These are phyloP conservation scores for Solanum okadae DNA, from an alignment of 257 asterid species.

Conservation along the genomic window DNA sequence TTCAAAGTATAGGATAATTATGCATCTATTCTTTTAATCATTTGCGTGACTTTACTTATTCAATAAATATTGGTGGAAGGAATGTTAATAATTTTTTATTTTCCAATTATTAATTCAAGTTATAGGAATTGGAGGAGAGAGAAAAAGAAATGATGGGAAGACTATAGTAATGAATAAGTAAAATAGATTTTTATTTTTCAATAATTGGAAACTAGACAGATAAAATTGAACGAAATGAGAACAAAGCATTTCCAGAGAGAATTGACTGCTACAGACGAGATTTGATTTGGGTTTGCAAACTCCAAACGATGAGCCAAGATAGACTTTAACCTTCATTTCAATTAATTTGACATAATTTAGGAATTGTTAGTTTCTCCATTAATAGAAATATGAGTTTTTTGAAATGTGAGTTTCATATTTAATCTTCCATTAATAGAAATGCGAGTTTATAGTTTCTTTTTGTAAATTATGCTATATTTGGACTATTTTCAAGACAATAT, in stretches of 20 bases:
- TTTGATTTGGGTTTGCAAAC: background rate
- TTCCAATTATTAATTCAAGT: background rate
- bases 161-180: no score
- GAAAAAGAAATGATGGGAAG: background rate
- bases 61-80: background rate
- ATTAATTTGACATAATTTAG: background rate
- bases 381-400: no score
- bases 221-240: no score
- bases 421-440: background rate
- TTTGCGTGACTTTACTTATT: background rate
- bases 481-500: background rate
- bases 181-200: no score
- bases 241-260: background rate
- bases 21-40: background rate
- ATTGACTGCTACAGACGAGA: background rate
- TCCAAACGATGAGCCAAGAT: background rate
- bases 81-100: background rate
- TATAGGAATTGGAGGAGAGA: background rate
- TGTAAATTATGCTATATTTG: background rate
- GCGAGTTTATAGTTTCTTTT: background rate
- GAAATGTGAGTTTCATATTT: no score
- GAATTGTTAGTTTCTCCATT: background rate
- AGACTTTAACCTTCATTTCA: background rate
- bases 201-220: no score
- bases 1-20: background rate